Conservation (phyloP, 2,329 filamentous ascomycete genomes). For the Cladosporium sp. region DNA sequence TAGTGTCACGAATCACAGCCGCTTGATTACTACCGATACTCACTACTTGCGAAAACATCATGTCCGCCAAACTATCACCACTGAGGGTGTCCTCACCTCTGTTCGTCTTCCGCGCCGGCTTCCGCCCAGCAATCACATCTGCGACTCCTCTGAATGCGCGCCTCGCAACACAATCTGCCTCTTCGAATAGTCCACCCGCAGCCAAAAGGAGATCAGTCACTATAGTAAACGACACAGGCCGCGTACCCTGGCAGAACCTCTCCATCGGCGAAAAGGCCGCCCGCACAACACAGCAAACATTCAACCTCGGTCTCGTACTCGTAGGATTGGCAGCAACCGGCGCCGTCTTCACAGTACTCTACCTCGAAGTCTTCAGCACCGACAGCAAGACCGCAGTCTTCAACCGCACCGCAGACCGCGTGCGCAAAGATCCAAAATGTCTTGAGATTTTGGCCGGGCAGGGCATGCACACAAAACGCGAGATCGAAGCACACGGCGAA, state of each 20-base stretch:
- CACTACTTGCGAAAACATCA: neutral
- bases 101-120: slow-evolving; percentile 16
- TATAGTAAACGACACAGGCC: slow-evolving; percentile 81
- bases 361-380: slow-evolving; percentile 76
- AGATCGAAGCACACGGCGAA: slow-evolving; percentile 81
- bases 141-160: slow-evolving; percentile 7
- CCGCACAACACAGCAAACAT: slow-evolving; percentile 83
- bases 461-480: slow-evolving; percentile 52
- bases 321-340: slow-evolving; percentile 74
- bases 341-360: slow-evolving; percentile 76
- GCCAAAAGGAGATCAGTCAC: slow-evolving; percentile 71
- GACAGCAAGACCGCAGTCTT: slow-evolving; percentile 86
- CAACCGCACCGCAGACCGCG: slow-evolving; percentile 78
- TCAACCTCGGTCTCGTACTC: slow-evolving; percentile 80
- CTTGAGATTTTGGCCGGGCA: slow-evolving; percentile 70
- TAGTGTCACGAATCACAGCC: neutral
- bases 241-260: slow-evolving; percentile 76
- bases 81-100: slow-evolving; percentile 13
- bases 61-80: slow-evolving; percentile 12
- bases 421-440: slow-evolving; percentile 72
- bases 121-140: slow-evolving; percentile 9
- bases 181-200: slow-evolving; percentile 36
- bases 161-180: slow-evolving; percentile 18
- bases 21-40: neutral
- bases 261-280: slow-evolving; percentile 75